Evolutionary conservation across 345 rosid species (phyloP), one percentile per base, ranked within the genome.

Genomic region (Salix suchowensis): DNA sequence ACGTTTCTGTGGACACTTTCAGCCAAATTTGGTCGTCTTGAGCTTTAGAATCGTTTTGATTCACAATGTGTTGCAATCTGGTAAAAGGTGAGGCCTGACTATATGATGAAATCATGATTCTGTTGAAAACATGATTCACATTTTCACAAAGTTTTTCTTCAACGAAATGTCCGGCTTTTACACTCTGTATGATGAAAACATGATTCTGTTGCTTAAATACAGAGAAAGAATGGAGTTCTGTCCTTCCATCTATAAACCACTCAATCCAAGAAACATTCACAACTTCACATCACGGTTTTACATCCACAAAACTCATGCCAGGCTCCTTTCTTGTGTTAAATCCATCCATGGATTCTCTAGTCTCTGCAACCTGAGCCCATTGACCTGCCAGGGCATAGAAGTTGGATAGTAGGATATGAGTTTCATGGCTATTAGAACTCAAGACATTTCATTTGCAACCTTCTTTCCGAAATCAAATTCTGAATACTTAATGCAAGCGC

Each of bases 401-500:
- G 71, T 84, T 84, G 21, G 86, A 84, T 68, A 84, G 7, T 74
- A 80, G 52, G 64, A 72, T 44, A 71, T 48, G 34, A 61, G 71
- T 65, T 36, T 76, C 79, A 10, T 61, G 71, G 71, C 68, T 67
- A 36, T 67, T 55, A 73, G 61, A 28, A 32, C 76, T 65, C 66
- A 58, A 36, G 58, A 55, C 36, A 75, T 44, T 65, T 75, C 32
- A 64, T 72, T 68, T 5, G 78, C 84, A 75, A 77, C 75, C 69
- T 72, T 78, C 37, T 71, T 28, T 32, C 82, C 82, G 40, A 78
- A 39, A 34, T 68, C 61, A 55, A 71, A 68, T 71, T 84, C 84
- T 21, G 77, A 75, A 69, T 77, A 71, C 14, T 44, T 80, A 2
- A 75, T 75, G 79, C 84, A 84, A 80, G 84, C 76, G 72, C 76